phyloP scores from a whole-genome alignment of 768 basidiomycete species.

The Tylopilus subfusipes region DNA sequence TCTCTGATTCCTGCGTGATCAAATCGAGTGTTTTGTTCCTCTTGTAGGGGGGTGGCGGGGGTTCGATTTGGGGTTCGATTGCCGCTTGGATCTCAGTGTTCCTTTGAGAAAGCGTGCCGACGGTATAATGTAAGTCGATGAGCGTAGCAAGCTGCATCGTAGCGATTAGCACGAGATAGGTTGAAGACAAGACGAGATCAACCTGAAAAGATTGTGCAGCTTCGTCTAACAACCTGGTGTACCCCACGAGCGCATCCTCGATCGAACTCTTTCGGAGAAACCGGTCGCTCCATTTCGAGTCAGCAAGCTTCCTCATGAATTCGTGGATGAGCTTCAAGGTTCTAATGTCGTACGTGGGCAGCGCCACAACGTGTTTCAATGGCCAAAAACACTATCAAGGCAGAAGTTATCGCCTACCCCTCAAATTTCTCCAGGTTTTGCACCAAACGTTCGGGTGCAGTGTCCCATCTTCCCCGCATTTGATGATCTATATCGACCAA shows the following conservation, averaged over 20 bases:
- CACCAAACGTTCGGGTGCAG: slow-evolving; percentile 38
- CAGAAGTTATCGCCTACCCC: slow-evolving; percentile 26
- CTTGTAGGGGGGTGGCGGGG: slow-evolving; percentile 24
- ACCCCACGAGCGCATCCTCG: slow-evolving; percentile 37
- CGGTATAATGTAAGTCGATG: slow-evolving; percentile 44
- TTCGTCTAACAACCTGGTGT: slow-evolving; percentile 37
- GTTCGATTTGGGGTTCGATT: neutral
- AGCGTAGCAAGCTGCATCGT: slow-evolving; percentile 40
- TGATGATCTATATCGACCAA: slow-evolving; percentile 42
- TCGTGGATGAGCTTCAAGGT: slow-evolving; percentile 36
- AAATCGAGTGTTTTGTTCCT: neutral
- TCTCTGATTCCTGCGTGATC: neutral
- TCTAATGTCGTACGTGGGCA: slow-evolving; percentile 20
- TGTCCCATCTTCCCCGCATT: slow-evolving; percentile 44
- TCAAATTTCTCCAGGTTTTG: slow-evolving; percentile 42
- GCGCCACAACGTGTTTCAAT: neutral
- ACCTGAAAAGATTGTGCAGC: slow-evolving; percentile 49
- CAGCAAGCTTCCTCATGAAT: slow-evolving; percentile 39
- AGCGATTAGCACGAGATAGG: neutral
- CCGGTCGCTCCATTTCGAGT: slow-evolving; percentile 40
- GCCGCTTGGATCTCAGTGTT: neutral
- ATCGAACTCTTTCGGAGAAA: slow-evolving; percentile 40
- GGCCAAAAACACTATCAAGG: neutral
- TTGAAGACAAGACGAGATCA: neutral
- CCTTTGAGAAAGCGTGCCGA: slow-evolving; percentile 24